These are phyloP conservation scores for Colletotrichum sp. DNA, from an alignment of 2,329 filamentous ascomycete species.

Conservation along the genomic window DNA sequence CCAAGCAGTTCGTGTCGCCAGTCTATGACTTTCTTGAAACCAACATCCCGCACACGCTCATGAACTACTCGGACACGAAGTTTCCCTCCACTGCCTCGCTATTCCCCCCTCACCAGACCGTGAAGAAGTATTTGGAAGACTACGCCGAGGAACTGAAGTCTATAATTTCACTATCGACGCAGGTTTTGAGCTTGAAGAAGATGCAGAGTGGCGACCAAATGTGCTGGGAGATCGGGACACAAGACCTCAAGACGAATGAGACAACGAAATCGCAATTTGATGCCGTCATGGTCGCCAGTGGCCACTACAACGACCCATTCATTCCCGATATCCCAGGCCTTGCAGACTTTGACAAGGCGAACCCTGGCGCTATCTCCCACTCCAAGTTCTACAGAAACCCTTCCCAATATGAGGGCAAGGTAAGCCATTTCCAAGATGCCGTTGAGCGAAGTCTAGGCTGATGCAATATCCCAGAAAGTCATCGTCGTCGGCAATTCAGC, in stretches of 20 bases:
- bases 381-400: slow-evolving; percentile 70
- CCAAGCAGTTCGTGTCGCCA: slow-evolving; percentile 67
- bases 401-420: slow-evolving; percentile 34
- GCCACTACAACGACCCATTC: slow-evolving; percentile 66
- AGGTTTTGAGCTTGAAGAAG: slow-evolving; percentile 55
- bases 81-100: slow-evolving; percentile 64
- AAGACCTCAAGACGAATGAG: slow-evolving; percentile 30
- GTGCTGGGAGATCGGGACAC: slow-evolving; percentile 54
- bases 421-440: no score
- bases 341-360: slow-evolving; percentile 50
- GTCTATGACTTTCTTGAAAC: slow-evolving; percentile 72
- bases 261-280: slow-evolving; percentile 50
- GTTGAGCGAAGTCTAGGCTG: no score
- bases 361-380: slow-evolving; percentile 59
- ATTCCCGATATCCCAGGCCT: slow-evolving; percentile 63
- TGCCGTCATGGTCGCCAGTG: slow-evolving; percentile 65
- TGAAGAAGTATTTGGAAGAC: slow-evolving; percentile 67
- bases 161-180: slow-evolving; percentile 64
- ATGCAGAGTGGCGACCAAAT: slow-evolving; percentile 19
- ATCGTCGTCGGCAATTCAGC: slow-evolving; percentile 72
- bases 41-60: slow-evolving; percentile 75
- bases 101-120: slow-evolving; percentile 68
- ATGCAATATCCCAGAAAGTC: no score
- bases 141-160: slow-evolving; percentile 65
- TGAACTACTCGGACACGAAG: slow-evolving; percentile 69